These are phyloP conservation scores for Esteya vermicola DNA, from an alignment of 2,329 filamentous ascomycete species.

Conservation along the genomic window DNA sequence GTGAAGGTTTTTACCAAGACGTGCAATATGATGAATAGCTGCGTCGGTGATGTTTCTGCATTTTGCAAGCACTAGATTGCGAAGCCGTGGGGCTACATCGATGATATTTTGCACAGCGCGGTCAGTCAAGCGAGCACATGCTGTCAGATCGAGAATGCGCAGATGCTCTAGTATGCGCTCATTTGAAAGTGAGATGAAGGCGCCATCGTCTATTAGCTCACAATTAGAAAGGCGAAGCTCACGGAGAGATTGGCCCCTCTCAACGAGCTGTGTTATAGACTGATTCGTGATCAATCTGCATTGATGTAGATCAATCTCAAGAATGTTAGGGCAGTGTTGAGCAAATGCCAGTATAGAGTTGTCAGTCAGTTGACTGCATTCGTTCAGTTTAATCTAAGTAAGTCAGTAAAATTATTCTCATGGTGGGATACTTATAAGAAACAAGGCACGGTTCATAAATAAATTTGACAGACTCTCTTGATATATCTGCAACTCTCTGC, in stretches of 20 bases:
- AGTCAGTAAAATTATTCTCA: conserved; percentile 4
- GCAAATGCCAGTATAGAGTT: conserved; percentile 74
- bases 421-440: no score
- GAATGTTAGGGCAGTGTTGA: conserved; percentile 74
- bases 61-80: conserved; percentile 89
- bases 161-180: conserved; percentile 68
- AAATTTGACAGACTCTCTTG: conserved; percentile 52
- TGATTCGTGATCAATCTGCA: conserved; percentile 70
- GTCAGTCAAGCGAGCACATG: conserved; percentile 72
- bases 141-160: conserved; percentile 86
- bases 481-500: conserved; percentile 74
- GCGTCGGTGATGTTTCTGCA: conserved; percentile 85
- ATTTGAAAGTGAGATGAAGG: conserved; percentile 65
- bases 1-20: conserved; percentile 87
- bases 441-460: background rate
- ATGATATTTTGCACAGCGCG: conserved; percentile 82
- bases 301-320: conserved; percentile 90
- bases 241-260: conserved; percentile 67
- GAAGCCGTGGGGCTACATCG: conserved; percentile 67
- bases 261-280: conserved; percentile 68
- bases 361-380: conserved; percentile 75
- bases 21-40: conserved; percentile 75
- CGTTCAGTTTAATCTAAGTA: conserved; percentile 76
- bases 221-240: conserved; percentile 83
- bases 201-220: conserved; percentile 69